A percentile compares a stretch with the other conserved stretches of the same genome.
These are phyloP conservation scores for Umbelopsis vinacea DNA, from an alignment of 192 early-diverging fungal genomes.

Conservation along the genomic window DNA sequence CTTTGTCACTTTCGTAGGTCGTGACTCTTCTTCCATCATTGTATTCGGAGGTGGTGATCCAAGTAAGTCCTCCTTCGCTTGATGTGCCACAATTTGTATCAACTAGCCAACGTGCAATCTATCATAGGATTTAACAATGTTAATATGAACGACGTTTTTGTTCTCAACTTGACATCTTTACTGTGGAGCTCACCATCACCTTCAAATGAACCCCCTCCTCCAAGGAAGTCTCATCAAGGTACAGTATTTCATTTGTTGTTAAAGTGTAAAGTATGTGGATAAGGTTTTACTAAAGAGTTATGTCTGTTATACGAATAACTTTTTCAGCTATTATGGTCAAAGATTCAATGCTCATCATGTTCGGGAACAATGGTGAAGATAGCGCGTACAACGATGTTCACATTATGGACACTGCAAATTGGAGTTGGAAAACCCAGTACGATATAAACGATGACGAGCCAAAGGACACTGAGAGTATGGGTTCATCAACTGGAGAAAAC, in stretches of 20 bases:
- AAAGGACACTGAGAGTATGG: conserved; percentile 19
- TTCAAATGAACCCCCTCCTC: conserved; percentile 30
- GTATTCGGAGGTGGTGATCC: conserved; percentile 35
- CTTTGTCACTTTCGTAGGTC: conserved; percentile 17
- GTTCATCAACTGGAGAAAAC: conserved; percentile 10
- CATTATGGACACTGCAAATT: conserved; percentile 26
- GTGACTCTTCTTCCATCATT: conserved; percentile 26
- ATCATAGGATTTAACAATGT: conserved; percentile 10
- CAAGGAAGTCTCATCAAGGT: conserved; percentile 40
- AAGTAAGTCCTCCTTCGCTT: background rate
- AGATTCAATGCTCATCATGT: conserved; percentile 33
- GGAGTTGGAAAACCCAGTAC: conserved; percentile 35
- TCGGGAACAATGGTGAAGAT: conserved; percentile 20
- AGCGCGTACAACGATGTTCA: conserved; percentile 27
- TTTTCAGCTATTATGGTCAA: conserved; percentile 30
- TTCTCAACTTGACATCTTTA: conserved; percentile 24
- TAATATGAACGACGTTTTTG: conserved; percentile 36
- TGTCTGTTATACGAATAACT: background rate
- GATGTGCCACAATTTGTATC: background rate
- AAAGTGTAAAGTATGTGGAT: background rate
- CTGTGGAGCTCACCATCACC: conserved; percentile 35
- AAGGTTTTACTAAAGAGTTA: background rate
- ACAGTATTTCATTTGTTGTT: background rate
- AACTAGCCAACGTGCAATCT: background rate
- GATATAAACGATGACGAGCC: background rate